These are phyloP conservation scores for Coelastrella sp. DNA, from an alignment of 139 green algal species.

Conservation along the genomic window DNA sequence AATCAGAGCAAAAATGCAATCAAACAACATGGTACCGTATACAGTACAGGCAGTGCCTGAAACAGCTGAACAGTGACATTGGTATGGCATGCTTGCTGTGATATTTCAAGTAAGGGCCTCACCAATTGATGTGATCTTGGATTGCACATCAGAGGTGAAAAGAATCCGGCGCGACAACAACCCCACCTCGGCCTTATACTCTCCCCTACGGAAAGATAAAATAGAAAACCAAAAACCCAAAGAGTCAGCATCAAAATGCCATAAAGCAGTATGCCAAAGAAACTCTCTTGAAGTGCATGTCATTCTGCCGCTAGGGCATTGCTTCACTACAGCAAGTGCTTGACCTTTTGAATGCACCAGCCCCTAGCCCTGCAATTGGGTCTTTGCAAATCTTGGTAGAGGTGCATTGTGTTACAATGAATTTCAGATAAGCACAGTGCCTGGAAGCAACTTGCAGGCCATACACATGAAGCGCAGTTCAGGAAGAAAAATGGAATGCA, in stretches of 20 bases:
- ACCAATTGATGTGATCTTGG: not conserved
- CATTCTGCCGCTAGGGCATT: not conserved
- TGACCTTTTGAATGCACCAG: not conserved
- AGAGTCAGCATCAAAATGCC: not conserved
- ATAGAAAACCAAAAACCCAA: too few species aligned
- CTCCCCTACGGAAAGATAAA: constrained; percentile 4
- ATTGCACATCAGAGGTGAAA: constrained; percentile 27
- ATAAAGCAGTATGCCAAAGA: not conserved
- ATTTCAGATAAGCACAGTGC: too few species aligned
- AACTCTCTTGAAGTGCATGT: not conserved
- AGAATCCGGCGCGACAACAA: constrained; percentile 57
- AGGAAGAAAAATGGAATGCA: too few species aligned
- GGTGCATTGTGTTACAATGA: too few species aligned
- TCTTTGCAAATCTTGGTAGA: too few species aligned
- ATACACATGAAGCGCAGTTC: too few species aligned
- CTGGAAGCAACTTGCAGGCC: too few species aligned
- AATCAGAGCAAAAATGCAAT: too few species aligned
- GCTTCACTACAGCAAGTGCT: not conserved
- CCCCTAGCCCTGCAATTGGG: too few species aligned
- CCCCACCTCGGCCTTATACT: constrained; percentile 62
- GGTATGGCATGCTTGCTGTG: not conserved
- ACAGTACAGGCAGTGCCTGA: not conserved
- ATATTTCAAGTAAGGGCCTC: not conserved
- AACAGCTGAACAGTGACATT: not conserved
- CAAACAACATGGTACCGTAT: too few species aligned